A percentile compares a stretch with the other conserved stretches of the same genome.
Conservation (phyloP, 2,329 filamentous ascomycete species). For the Ceratocystis alfenasii region DNA sequence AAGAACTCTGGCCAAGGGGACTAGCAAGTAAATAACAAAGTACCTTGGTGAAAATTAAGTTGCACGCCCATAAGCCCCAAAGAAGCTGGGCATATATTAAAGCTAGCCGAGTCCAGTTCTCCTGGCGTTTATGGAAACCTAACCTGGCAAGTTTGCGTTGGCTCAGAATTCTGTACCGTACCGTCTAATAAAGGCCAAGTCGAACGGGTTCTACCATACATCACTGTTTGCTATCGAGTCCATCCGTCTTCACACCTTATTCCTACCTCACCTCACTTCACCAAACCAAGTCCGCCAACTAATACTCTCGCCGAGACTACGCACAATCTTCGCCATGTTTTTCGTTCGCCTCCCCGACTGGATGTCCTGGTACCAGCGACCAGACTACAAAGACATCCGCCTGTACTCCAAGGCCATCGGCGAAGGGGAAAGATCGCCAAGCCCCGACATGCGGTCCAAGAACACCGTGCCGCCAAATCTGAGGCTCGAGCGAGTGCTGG, state of each 20-base stretch:
- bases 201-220: neutral
- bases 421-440: constrained; percentile 30
- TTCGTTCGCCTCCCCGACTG: constrained; percentile 27
- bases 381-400: constrained; percentile 38
- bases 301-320: too few species aligned
- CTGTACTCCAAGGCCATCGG: constrained; percentile 33
- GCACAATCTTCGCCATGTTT: constrained; percentile 17
- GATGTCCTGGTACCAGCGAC: constrained; percentile 39
- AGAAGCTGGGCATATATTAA: neutral
- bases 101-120: neutral
- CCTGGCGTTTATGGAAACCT: neutral
- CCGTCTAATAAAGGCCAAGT: neutral
- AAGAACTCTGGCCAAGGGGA: neutral
- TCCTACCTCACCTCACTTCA: too few species aligned
- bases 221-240: neutral
- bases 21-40: neutral
- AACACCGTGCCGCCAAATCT: constrained; percentile 32
- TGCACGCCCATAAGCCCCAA: neutral
- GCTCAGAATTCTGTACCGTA: neutral
- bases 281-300: too few species aligned
- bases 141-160: neutral
- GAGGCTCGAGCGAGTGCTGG: constrained; percentile 35
- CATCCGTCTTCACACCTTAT: too few species aligned
- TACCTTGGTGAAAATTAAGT: neutral
- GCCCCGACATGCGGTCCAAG: constrained; percentile 30